phyloP scores from a whole-genome alignment of 2,329 filamentous ascomycete genomes.

The Hypoxylon rubiginosum region DNA sequence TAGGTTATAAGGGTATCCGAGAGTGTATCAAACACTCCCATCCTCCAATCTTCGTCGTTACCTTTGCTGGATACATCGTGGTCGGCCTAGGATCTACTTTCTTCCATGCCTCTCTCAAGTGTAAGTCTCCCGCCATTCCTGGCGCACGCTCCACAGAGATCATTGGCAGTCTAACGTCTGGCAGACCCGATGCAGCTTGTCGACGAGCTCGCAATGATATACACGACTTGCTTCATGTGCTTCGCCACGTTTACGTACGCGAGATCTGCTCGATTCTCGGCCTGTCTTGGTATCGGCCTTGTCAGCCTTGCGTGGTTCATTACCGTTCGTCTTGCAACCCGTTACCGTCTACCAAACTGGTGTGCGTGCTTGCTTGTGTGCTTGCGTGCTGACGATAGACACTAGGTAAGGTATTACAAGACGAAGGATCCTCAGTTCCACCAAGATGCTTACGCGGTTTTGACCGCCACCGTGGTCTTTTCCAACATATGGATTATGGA shows the following conservation, averaged over 20 bases:
- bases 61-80: constrained; percentile 66
- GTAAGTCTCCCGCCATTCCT: constrained; percentile 54
- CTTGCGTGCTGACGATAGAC: constrained; percentile 30
- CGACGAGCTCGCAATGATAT: constrained; percentile 72
- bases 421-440: constrained; percentile 87
- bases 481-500: constrained; percentile 83
- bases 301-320: constrained; percentile 74
- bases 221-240: constrained; percentile 69
- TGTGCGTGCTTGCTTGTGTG: no score
- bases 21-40: constrained; percentile 81
- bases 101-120: constrained; percentile 70
- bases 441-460: constrained; percentile 80
- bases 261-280: constrained; percentile 63
- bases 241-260: constrained; percentile 81
- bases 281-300: constrained; percentile 69
- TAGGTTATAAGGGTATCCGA: constrained; percentile 80
- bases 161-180: constrained; percentile 15
- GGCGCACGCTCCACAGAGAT: constrained; percentile 7
- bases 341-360: constrained; percentile 3
- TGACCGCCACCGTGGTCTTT: constrained; percentile 78
- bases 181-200: constrained; percentile 71
- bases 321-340: constrained; percentile 67
- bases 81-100: constrained; percentile 68
- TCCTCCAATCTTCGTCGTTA: constrained; percentile 79
- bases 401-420: constrained; percentile 75